Evolutionary conservation across 2,329 filamentous ascomycete genomes (phyloP).

Genomic region (Amauroascus verrucosus): DNA sequence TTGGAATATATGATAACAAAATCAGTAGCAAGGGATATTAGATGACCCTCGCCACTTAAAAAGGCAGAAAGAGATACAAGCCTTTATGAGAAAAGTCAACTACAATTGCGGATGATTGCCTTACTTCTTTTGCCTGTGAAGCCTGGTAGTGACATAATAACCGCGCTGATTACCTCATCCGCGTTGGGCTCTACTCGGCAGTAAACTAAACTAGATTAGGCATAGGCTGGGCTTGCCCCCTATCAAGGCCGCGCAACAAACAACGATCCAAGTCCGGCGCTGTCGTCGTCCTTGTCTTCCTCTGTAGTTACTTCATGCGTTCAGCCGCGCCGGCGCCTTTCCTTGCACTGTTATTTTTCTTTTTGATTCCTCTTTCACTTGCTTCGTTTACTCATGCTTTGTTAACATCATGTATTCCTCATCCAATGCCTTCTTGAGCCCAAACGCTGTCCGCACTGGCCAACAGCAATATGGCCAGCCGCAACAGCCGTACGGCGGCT

Average conservation of each 20-base stretch:
- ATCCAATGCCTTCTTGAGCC: slow-evolving; percentile 72
- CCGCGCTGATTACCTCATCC: neutral
- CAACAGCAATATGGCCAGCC: slow-evolving; percentile 38
- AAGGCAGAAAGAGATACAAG: too few relatives aligned
- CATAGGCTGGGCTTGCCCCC: neutral
- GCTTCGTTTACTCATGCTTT: slow-evolving; percentile 18
- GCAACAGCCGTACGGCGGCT: slow-evolving; percentile 40
- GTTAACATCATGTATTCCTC: slow-evolving; percentile 61
- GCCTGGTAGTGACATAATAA: too few relatives aligned
- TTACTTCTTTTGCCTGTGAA: too few relatives aligned
- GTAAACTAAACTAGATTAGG: neutral
- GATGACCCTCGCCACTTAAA: too few relatives aligned
- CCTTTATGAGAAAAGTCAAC: too few relatives aligned
- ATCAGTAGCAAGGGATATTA: too few relatives aligned
- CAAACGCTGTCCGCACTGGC: slow-evolving; percentile 62
- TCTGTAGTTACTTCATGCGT: slow-evolving; percentile 8
- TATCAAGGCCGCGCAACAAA: neutral
- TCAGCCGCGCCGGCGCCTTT: neutral
- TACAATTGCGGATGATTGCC: too few relatives aligned
- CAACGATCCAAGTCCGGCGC: too few relatives aligned
- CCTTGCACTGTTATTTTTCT: neutral
- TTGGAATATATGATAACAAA: too few relatives aligned
- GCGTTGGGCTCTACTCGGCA: neutral
- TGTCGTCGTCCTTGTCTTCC: slow-evolving; percentile 9
- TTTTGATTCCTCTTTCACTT: slow-evolving; percentile 19